Conservation (phyloP, 257 asterid genomes). For the Nicotiana tomentosiformis region DNA sequence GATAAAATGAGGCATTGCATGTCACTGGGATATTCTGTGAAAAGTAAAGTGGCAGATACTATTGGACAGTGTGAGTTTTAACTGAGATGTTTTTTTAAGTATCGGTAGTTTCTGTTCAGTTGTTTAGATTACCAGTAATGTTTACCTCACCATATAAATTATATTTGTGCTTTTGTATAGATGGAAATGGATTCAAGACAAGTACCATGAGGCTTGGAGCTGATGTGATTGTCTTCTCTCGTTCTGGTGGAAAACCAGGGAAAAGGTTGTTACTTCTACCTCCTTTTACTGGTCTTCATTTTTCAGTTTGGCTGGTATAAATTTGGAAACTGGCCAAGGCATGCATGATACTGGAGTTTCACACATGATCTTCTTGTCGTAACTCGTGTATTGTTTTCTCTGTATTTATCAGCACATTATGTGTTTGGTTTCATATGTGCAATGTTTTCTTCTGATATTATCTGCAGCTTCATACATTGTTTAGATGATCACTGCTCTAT, state of each 20-base stretch:
- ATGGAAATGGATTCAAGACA: conserved; percentile 98
- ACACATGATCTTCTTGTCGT: neutral
- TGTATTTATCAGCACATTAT: neutral
- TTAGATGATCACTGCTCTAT: neutral
- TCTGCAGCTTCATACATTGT: neutral
- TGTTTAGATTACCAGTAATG: neutral
- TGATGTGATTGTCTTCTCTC: conserved; percentile 94
- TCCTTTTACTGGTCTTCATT: neutral
- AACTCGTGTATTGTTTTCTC: neutral
- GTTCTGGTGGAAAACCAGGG: conserved; percentile 51
- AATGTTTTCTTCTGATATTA: neutral
- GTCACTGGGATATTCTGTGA: conserved; percentile 94
- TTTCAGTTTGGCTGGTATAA: neutral
- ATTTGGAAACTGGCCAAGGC: neutral
- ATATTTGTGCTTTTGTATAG: conserved; percentile 32
- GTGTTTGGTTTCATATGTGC: neutral
- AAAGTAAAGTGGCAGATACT: conserved; percentile 72
- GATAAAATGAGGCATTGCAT: conserved; percentile 91
- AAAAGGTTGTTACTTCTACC: conserved; percentile 43
- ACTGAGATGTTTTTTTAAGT: neutral
- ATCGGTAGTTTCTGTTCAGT: neutral
- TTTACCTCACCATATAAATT: conserved; percentile 14
- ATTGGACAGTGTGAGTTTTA: conserved; percentile 84
- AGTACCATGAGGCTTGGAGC: conserved; percentile 99
- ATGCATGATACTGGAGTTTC: neutral